Evolutionary conservation across 495 filamentous ascomycete genomes (phyloP).

Genomic region (Hyaloscypha variabilis): DNA sequence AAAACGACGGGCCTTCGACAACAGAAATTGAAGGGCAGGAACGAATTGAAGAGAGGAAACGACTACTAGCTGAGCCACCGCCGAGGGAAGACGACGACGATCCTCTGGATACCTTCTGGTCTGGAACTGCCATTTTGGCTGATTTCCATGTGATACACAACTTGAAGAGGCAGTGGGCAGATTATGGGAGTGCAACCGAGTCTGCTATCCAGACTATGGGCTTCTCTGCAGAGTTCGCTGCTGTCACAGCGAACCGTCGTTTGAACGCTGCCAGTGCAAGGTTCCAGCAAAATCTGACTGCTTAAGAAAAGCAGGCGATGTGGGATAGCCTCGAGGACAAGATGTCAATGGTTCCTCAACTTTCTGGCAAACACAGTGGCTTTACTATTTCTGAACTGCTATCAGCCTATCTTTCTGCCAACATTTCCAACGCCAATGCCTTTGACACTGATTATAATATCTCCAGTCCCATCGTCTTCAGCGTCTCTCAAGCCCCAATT

Average conservation of each 20-base stretch:
- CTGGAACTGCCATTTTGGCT: constrained; percentile 70
- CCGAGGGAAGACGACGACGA: constrained; percentile 36
- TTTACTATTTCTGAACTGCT: background rate
- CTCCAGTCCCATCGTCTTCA: constrained; percentile 64
- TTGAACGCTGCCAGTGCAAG: constrained; percentile 23
- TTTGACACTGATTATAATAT: constrained; percentile 88
- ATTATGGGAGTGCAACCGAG: constrained; percentile 50
- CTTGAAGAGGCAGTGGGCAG: constrained; percentile 64
- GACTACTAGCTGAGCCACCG: constrained; percentile 43
- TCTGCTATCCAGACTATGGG: constrained; percentile 53
- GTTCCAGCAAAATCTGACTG: constrained; percentile 20
- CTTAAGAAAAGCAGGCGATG: background rate
- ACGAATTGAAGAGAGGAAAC: constrained; percentile 37
- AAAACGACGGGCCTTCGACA: constrained; percentile 22
- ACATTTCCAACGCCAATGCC: constrained; percentile 95
- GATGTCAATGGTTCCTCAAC: background rate
- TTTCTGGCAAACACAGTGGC: background rate
- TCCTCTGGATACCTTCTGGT: constrained; percentile 60
- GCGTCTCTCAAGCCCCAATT: constrained; percentile 86
- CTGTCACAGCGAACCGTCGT: constrained; percentile 18
- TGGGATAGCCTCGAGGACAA: background rate
- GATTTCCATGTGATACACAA: constrained; percentile 71
- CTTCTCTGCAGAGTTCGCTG: constrained; percentile 43
- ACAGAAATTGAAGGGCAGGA: constrained; percentile 30
- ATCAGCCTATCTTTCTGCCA: constrained; percentile 84